Base-by-base conservation (phyloP, 257 asterid genomes). In the Leonotis leonurus region DNA sequence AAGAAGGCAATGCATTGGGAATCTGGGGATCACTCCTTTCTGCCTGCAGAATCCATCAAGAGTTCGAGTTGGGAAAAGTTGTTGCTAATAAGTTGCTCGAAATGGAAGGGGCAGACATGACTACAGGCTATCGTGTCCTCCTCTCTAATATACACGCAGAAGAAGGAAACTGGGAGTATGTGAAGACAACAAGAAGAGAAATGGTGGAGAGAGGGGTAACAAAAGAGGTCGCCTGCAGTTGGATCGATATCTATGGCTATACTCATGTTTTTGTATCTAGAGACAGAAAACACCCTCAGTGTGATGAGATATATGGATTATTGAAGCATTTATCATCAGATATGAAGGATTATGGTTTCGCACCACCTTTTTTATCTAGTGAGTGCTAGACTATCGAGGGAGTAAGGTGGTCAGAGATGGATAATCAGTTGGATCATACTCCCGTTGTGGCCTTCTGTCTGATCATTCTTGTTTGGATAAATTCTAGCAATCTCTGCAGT, bases 191-290 rank as follows among this genome's bases (percentile, higher is more conserved):
- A 66, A 86, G 97, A 79, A 79, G 62, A 70, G 84, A 76, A 44
- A 82, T 91, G 90, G 56, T 50, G 46, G 81, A 78, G 60, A 85
- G 69, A 71, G 86, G 96, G 40, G 8, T 85, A 73, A 56, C 37
- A 26, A 88, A 88, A 77, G 98, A 91, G 75, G 82, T 83, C 12
- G 95, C 95, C 27, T 85, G 95, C 79, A 91, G 97, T 73, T 91
- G 98, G 97, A 85, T 91, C 63, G 78, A 83, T 62, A 57, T 87
- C 24, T 72, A 68, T 13, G 95, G 98, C 36, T 43, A 56, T 50
- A 49, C 79, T 6, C 69, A 70, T 49, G 81, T 66, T 59, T 91
- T 88, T 30, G 78, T 70, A 25, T 86, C 98, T 13, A 80, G 70
- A 70, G 95, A 86, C 25, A 73, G 55, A 36, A 81, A 72, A 52